Evolutionary conservation across 495 filamentous ascomycete genomes (phyloP).

Genomic region (Penicillium coffeae): DNA sequence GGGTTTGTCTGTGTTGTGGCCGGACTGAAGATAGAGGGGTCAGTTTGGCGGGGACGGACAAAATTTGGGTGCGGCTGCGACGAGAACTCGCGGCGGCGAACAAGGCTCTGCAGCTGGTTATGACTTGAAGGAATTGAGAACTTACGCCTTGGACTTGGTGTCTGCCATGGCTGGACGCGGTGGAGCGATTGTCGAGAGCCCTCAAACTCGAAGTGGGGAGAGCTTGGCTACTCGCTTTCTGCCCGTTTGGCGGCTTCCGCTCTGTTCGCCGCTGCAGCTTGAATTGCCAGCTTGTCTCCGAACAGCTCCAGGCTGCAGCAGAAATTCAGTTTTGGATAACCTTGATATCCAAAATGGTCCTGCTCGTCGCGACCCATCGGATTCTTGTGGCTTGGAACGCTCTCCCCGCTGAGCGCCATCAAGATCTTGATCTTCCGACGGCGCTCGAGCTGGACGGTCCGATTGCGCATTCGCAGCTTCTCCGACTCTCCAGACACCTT

Average conservation of each 20-base stretch:
- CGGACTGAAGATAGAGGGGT: constrained; percentile 25
- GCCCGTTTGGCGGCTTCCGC: constrained; percentile 6
- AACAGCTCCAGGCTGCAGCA: too few species aligned
- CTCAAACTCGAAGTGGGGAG: constrained; percentile 24
- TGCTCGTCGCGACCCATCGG: constrained; percentile 67
- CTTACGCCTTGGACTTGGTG: constrained; percentile 24
- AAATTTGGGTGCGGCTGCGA: neutral
- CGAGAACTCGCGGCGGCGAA: neutral
- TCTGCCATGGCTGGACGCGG: constrained; percentile 19
- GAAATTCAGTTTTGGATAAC: too few species aligned
- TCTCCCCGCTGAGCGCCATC: constrained; percentile 27
- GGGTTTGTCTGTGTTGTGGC: constrained; percentile 64
- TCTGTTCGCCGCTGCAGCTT: constrained; percentile 12
- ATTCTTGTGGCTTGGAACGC: constrained; percentile 61
- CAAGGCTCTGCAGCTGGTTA: neutral
- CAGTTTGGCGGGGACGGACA: constrained; percentile 5
- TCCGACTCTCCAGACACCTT: constrained; percentile 61
- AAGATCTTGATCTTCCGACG: constrained; percentile 32
- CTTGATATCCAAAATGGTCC: constrained; percentile 63
- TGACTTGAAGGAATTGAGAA: constrained; percentile 3
- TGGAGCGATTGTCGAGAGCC: constrained; percentile 13
- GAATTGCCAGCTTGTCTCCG: too few species aligned
- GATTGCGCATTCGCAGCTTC: constrained; percentile 76
- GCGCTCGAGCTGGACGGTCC: constrained; percentile 56
- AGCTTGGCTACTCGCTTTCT: constrained; percentile 18